phyloP scores from a whole-genome alignment of 768 basidiomycete species.

The Macrolepiota dolichaula region DNA sequence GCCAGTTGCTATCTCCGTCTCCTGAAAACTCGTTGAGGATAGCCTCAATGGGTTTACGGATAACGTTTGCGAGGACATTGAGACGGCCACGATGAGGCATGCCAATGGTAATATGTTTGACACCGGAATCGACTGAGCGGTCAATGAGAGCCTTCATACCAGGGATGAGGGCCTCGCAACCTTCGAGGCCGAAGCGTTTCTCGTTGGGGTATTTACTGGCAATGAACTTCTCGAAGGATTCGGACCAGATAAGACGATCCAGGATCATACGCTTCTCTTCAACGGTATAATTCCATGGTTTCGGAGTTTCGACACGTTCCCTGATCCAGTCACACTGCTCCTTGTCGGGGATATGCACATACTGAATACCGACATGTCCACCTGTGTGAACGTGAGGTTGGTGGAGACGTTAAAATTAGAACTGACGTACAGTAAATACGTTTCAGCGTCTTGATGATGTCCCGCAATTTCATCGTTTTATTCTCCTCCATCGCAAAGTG shows the following conservation, averaged over 20 bases:
- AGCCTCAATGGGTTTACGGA: conserved; percentile 96
- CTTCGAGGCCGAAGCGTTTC: conserved; percentile 98
- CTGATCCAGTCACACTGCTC: conserved; percentile 99
- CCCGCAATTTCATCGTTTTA: conserved; percentile 83
- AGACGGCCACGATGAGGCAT: conserved; percentile 99
- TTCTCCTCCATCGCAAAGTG: conserved; percentile 87
- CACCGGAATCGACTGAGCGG: conserved; percentile 93
- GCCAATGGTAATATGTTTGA: conserved; percentile 95
- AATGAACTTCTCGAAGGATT: conserved; percentile 98
- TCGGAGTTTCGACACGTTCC: conserved; percentile 91
- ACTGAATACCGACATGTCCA: conserved; percentile 86
- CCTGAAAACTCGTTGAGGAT: conserved; percentile 97
- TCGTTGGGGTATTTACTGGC: conserved; percentile 99
- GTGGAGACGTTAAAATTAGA: not conserved
- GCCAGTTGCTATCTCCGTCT: conserved; percentile 65
- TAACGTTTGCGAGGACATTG: conserved; percentile 97
- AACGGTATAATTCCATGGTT: conserved; percentile 95
- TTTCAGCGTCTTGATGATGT: conserved; percentile 87
- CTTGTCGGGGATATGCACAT: conserved; percentile 96
- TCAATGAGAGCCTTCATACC: conserved; percentile 99
- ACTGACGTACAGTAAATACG: conserved; percentile 85
- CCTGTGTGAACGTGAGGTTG: conserved; percentile 40
- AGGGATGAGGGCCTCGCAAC: conserved; percentile 95
- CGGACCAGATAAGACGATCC: conserved; percentile 99
- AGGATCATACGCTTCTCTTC: conserved; percentile 99